Evolutionary conservation across 2,329 filamentous ascomycete genomes (phyloP).

Genomic region (Nigrospora sphaerica): DNA sequence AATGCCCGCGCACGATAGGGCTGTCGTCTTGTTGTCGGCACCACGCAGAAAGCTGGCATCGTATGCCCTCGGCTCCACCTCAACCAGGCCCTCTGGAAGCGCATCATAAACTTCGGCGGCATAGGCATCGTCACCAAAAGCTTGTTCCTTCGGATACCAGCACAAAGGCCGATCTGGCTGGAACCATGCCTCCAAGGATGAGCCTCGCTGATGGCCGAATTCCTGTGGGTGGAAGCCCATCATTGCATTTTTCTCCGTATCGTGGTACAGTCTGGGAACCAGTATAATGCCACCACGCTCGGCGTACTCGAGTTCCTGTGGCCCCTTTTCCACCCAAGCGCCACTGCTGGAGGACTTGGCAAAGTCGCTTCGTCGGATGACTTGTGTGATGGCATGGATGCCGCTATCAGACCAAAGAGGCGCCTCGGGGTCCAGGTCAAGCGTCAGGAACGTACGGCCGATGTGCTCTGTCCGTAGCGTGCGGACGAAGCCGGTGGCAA

Average conservation of each 20-base stretch:
- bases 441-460: not conserved
- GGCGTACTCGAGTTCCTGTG: not conserved
- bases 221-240: too few species aligned
- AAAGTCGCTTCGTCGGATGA: not conserved
- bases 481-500: too few species aligned
- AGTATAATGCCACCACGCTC: not conserved
- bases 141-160: too few species aligned
- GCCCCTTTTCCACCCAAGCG: not conserved
- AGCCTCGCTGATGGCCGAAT: too few species aligned
- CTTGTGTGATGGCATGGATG: not conserved
- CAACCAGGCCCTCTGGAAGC: too few species aligned
- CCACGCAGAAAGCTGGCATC: not conserved
- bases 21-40: not conserved
- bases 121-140: too few species aligned
- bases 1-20: not conserved
- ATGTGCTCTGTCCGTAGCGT: too few species aligned
- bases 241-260: too few species aligned
- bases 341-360: not conserved
- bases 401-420: not conserved
- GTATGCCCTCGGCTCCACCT: not conserved
- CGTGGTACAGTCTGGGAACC: too few species aligned
- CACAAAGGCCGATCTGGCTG: too few species aligned
- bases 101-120: too few species aligned
- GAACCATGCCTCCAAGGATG: too few species aligned
- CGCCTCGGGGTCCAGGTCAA: not conserved